Evolutionary conservation across 352 stramenopile species (phyloP), one percentile per base, ranked within the genome.

Genomic region (Phytophthora boehmeriae): DNA sequence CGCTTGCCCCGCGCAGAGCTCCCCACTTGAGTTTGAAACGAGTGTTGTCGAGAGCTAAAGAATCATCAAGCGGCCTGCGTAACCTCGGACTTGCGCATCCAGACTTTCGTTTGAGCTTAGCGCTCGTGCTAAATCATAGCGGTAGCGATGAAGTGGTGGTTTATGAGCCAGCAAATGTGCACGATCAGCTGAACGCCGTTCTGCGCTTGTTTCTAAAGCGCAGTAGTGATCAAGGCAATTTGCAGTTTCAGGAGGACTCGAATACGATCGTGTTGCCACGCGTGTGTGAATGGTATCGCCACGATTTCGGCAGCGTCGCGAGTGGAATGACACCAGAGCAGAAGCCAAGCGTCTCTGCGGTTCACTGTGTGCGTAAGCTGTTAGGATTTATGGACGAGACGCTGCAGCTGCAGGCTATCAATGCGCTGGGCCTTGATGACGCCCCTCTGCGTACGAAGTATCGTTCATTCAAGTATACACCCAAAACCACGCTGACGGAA

Each of bases 61-160:
- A 47, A 25, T 36, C 54, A 59, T 23, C 28, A 5, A 71, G 59
- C 51, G 54, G 59, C 48, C 50, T 89, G 0, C 43, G 49, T 6
- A 56, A 54, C 4, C 72, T 89, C 9, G 80, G 72, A 0, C 25
- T 95, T 5, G 47, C 56, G 2, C 84, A 93, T 44, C 85, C 85
- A 4, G 87, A 96, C 63, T 96, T 96, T 47, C 83, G 87, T 2
- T 35, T 93, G 2, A 87, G 76, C 53, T 76, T 96, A 23, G 87
- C 83, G 14, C 52, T 96, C 6, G 68, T 86, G 13, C 71, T 89
- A 66, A 84, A 91, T 35, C 80, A 86, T 20, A 53, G 45, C 44
- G 38, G 28, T 25, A 54, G 41, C 20, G 57, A 69, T 16, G 47
- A 52, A 22, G 43, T 67, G n/a, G 27, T 56, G 36, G 52, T 66